Conservation (phyloP, 2,329 filamentous ascomycete genomes). For the Fusarium lyarnte region DNA sequence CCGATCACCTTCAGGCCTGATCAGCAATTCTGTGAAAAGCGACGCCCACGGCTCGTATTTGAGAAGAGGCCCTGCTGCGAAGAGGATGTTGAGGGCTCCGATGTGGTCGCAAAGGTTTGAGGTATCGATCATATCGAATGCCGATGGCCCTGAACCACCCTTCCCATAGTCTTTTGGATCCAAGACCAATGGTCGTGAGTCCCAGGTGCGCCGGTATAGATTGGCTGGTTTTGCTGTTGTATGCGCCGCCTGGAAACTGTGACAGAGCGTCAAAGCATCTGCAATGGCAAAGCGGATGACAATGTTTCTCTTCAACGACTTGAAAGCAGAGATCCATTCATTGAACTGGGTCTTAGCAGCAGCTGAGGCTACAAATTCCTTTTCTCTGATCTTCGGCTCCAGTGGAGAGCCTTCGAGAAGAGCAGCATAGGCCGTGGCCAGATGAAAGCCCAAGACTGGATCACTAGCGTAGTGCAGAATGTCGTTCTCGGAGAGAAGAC, state of each 20-base stretch:
- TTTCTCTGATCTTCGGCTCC: constrained; percentile 25
- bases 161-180: constrained; percentile 54
- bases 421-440: constrained; percentile 58
- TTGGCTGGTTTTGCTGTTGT: constrained; percentile 48
- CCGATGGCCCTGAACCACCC: constrained; percentile 47
- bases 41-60: constrained; percentile 54
- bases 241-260: constrained; percentile 58
- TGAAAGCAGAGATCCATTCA: constrained; percentile 57
- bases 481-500: constrained; percentile 46
- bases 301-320: constrained; percentile 43
- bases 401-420: constrained; percentile 54
- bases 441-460: constrained; percentile 65
- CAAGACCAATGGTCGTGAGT: constrained; percentile 53
- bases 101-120: constrained; percentile 55
- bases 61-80: constrained; percentile 60
- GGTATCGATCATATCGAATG: constrained; percentile 68
- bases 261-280: constrained; percentile 62
- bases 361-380: constrained; percentile 40
- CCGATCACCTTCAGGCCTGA: constrained; percentile 43
- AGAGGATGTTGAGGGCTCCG: constrained; percentile 49
- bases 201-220: constrained; percentile 55
- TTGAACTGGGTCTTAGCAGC: constrained; percentile 57
- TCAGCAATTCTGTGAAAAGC: constrained; percentile 59
- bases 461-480: constrained; percentile 60
- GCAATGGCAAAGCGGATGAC: constrained; percentile 57